Percentiles rank a stretch among this genome's conserved stretches.
Conservation (phyloP, 192 early-diverging fungal genomes). For the Podila minutissima region DNA sequence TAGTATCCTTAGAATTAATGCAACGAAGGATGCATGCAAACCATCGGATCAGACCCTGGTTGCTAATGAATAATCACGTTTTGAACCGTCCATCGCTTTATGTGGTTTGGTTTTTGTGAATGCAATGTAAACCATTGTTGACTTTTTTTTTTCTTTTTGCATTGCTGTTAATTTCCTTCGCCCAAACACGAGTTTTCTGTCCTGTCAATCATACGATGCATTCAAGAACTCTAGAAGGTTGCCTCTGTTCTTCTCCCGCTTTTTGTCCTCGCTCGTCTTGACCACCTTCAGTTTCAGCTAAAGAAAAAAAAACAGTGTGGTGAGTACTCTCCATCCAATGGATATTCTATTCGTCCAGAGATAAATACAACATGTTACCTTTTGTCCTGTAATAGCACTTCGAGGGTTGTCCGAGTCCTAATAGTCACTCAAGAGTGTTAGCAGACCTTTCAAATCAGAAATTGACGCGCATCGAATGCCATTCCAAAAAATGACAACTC, state of each 20-base stretch:
- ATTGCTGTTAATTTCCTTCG: too few relatives aligned
- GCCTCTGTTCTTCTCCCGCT: conserved; percentile 46
- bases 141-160: too few relatives aligned
- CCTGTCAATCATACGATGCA: conserved; percentile 30
- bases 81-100: too few relatives aligned
- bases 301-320: too few relatives aligned
- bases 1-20: too few relatives aligned
- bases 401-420: conserved; percentile 37
- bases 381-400: conserved; percentile 40
- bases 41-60: too few relatives aligned
- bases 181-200: background rate
- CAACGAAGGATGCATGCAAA: too few relatives aligned
- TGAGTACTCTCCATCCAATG: background rate
- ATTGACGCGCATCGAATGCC: background rate
- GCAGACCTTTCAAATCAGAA: background rate
- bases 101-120: too few relatives aligned
- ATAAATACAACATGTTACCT: background rate
- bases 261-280: conserved; percentile 46
- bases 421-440: background rate
- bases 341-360: background rate
- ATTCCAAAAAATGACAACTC: background rate
- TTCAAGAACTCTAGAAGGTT: conserved; percentile 42
- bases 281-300: conserved; percentile 40
- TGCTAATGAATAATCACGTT: too few relatives aligned
- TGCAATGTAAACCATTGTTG: too few relatives aligned